Evolutionary conservation across 257 asterid genomes (phyloP).

Genomic region (Buddleja alternifolia): DNA sequence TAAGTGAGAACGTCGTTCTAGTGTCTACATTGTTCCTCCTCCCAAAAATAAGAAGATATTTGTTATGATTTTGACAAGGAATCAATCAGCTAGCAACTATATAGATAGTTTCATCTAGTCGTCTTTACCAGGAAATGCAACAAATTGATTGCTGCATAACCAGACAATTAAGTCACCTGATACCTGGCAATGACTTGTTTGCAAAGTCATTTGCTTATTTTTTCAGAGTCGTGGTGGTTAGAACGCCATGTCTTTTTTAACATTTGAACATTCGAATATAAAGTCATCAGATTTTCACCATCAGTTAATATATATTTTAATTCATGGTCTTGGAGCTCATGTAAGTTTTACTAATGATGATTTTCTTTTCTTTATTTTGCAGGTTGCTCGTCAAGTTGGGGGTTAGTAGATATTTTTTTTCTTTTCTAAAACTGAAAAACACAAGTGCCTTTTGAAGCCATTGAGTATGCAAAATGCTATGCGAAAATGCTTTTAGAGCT

Average conservation of each 20-base stretch:
- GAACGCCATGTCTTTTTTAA: not conserved
- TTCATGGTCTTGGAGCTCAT: conserved; percentile 20
- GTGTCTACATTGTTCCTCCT: too few relatives aligned
- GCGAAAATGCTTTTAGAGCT: not conserved
- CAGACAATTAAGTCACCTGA: not conserved
- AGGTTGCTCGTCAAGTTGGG: conserved; percentile 54
- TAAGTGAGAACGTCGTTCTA: too few relatives aligned
- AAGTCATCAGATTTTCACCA: not conserved
- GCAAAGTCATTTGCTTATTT: not conserved
- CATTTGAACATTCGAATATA: too few relatives aligned
- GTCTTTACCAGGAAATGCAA: too few relatives aligned
- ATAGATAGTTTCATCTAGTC: not conserved
- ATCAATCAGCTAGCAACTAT: not conserved
- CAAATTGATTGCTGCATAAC: not conserved
- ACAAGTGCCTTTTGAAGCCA: conserved; percentile 21
- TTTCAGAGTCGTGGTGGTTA: not conserved
- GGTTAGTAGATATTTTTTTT: conserved; percentile 49
- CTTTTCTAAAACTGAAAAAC: not conserved
- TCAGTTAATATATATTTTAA: not conserved
- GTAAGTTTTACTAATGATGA: conserved; percentile 11
- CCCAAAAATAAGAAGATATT: not conserved
- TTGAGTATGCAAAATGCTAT: conserved; percentile 3
- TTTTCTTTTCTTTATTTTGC: conserved; percentile 32
- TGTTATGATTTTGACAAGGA: too few relatives aligned
- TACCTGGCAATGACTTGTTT: not conserved